phyloP scores from a whole-genome alignment of 257 asterid species.

The Gentiana straminea region DNA sequence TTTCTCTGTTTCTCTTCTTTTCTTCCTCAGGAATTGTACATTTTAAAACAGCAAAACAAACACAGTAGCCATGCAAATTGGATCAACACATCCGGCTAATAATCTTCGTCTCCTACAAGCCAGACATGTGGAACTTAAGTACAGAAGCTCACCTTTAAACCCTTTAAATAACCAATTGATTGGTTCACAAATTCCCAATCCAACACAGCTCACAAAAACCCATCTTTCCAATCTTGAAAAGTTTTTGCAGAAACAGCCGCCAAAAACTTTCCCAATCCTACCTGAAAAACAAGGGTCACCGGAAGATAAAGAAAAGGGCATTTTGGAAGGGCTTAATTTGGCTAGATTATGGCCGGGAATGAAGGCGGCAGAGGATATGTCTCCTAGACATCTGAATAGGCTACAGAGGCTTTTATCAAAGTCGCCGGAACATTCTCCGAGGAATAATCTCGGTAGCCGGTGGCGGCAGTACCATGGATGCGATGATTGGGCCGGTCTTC shows the following conservation, averaged over 20 bases:
- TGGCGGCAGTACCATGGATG: slow-evolving; percentile 87
- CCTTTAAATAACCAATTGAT: slow-evolving; percentile 19
- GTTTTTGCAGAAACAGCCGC: slow-evolving; percentile 33
- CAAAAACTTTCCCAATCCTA: slow-evolving; percentile 23
- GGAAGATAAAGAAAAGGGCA: slow-evolving; percentile 25
- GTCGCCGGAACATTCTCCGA: slow-evolving; percentile 64
- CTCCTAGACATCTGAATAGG: slow-evolving; percentile 63
- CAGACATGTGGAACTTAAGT: slow-evolving; percentile 7
- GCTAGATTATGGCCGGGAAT: slow-evolving; percentile 59
- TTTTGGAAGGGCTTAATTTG: slow-evolving; percentile 37
- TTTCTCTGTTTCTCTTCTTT: too few relatives aligned
- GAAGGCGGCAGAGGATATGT: slow-evolving; percentile 89
- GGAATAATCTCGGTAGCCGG: slow-evolving; percentile 49
- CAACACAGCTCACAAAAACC: slow-evolving; percentile 33
- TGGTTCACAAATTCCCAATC: slow-evolving; percentile 12
- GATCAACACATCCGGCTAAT: slow-evolving; percentile 15
- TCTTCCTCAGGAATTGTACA: too few relatives aligned
- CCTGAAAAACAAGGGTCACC: neutral
- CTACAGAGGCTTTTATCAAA: slow-evolving; percentile 55
- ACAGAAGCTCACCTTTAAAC: slow-evolving; percentile 22
- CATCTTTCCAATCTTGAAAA: slow-evolving; percentile 59
- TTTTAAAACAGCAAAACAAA: neutral
- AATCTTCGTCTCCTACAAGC: slow-evolving; percentile 9
- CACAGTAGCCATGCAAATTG: slow-evolving; percentile 10
- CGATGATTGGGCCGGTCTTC: slow-evolving; percentile 68